Evolutionary conservation across 495 filamentous ascomycete species (phyloP).

Genomic region (Penicillium paradoxum): DNA sequence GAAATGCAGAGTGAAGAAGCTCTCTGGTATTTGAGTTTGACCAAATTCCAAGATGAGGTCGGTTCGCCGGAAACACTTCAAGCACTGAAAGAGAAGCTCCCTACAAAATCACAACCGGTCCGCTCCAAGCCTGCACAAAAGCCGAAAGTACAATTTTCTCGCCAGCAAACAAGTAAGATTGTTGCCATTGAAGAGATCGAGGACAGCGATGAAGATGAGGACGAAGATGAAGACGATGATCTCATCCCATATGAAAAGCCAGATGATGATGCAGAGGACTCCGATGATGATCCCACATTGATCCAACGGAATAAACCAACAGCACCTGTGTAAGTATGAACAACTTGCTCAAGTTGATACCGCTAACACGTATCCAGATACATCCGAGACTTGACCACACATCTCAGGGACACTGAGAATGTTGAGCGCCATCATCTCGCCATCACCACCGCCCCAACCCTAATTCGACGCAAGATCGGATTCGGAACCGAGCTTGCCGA

Average conservation of each 20-base stretch:
- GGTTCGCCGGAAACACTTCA: constrained; percentile 54
- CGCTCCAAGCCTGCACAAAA: constrained; percentile 12
- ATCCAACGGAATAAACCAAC: constrained; percentile 76
- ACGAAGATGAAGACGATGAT: constrained; percentile 66
- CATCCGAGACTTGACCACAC: constrained; percentile 76
- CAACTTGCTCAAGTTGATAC: not conserved
- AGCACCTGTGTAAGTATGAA: constrained; percentile 64
- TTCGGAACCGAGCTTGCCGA: constrained; percentile 85
- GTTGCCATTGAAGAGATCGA: constrained; percentile 66
- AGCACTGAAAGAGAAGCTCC: not conserved
- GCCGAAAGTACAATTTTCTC: constrained; percentile 8
- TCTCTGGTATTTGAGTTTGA: constrained; percentile 68
- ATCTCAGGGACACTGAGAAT: constrained; percentile 74
- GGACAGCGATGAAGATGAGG: constrained; percentile 40
- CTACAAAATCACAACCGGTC: not conserved
- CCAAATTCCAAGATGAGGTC: constrained; percentile 56
- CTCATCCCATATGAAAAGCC: constrained; percentile 82
- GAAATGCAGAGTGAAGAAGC: constrained; percentile 70
- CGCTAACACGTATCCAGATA: constrained; percentile 50
- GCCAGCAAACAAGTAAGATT: constrained; percentile 45
- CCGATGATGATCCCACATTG: constrained; percentile 85
- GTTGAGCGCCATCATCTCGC: constrained; percentile 80
- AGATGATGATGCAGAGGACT: constrained; percentile 87
- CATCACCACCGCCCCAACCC: constrained; percentile 63
- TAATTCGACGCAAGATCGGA: constrained; percentile 83